A percentile compares a stretch with the other conserved stretches of the same genome.
Evolutionary conservation across 345 rosid species (phyloP).

Genomic region (Syzygium aromaticum): DNA sequence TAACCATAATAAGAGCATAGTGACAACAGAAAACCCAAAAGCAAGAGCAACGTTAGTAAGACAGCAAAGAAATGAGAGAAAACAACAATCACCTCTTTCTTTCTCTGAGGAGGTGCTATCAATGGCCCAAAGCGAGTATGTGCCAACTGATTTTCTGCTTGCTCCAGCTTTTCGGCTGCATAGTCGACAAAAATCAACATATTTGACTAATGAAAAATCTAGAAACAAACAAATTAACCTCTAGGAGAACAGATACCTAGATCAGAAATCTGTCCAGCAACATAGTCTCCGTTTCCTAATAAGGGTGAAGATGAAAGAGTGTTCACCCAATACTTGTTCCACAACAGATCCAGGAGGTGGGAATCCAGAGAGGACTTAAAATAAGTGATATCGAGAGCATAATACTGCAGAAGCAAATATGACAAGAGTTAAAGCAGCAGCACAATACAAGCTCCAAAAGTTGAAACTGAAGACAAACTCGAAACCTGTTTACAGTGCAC

Average conservation of each 20-base stretch:
- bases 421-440: not conserved
- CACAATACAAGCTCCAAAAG: not conserved
- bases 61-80: not conserved
- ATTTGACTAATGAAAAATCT: not conserved
- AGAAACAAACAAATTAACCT: not conserved
- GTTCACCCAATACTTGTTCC: conserved; percentile 99
- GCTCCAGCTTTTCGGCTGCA: conserved; percentile 97
- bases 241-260: conserved; percentile 45
- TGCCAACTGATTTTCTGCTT: conserved; percentile 86
- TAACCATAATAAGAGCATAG: not conserved
- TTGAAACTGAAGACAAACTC: conserved; percentile 22
- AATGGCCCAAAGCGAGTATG: conserved; percentile 76
- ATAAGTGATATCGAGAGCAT: conserved; percentile 86
- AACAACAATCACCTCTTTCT: conserved; percentile 65
- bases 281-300: conserved; percentile 96
- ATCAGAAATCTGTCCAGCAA: conserved; percentile 97
- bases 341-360: conserved; percentile 90
- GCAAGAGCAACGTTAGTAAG: not conserved
- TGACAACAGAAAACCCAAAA: not conserved
- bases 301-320: conserved; percentile 96
- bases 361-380: conserved; percentile 96
- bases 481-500: conserved; percentile 98
- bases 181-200: not conserved
- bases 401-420: conserved; percentile 49
- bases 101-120: conserved; percentile 60